Conservation (phyloP, 2,329 filamentous ascomycete species). For the Cadophora luteo-olivacea region DNA sequence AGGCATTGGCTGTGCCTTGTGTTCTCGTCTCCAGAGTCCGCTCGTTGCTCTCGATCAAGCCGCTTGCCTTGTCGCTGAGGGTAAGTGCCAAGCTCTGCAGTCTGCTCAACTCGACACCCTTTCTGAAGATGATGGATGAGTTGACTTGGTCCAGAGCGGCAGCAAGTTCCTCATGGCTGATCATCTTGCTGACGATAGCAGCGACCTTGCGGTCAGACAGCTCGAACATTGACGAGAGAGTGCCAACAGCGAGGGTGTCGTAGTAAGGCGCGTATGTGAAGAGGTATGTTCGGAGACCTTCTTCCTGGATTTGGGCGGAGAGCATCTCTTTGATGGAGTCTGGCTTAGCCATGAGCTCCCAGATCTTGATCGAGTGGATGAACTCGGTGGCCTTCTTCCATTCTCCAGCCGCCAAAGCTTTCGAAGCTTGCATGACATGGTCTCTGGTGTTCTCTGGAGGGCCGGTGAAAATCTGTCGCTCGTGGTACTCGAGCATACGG, state of each 20-base stretch:
- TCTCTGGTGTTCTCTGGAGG: constrained; percentile 98
- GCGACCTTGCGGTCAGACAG: constrained; percentile 87
- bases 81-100: constrained; percentile 95
- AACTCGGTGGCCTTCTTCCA: constrained; percentile 97
- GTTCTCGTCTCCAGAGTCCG: constrained; percentile 96
- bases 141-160: constrained; percentile 98
- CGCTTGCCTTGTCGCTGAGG: constrained; percentile 93
- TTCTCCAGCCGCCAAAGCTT: constrained; percentile 93
- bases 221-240: constrained; percentile 94
- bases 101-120: constrained; percentile 96
- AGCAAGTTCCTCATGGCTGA: constrained; percentile 96
- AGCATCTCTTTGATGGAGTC: constrained; percentile 98
- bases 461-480: constrained; percentile 98
- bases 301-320: constrained; percentile 96
- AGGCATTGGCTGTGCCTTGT: constrained; percentile 92
- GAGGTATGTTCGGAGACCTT: constrained; percentile 96
- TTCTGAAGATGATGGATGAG: constrained; percentile 96
- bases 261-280: constrained; percentile 99
- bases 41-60: constrained; percentile 96
- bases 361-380: constrained; percentile 99
- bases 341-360: constrained; percentile 93
- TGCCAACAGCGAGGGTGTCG: constrained; percentile 88
- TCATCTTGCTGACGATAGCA: constrained; percentile 99
- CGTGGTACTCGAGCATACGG: constrained; percentile 98
- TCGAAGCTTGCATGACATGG: constrained; percentile 98